Percentiles rank a stretch among this genome's conserved stretches.
These are phyloP conservation scores for Calonectria pseudoturangicola DNA, from an alignment of 2,329 filamentous ascomycete genomes.

Conservation along the genomic window DNA sequence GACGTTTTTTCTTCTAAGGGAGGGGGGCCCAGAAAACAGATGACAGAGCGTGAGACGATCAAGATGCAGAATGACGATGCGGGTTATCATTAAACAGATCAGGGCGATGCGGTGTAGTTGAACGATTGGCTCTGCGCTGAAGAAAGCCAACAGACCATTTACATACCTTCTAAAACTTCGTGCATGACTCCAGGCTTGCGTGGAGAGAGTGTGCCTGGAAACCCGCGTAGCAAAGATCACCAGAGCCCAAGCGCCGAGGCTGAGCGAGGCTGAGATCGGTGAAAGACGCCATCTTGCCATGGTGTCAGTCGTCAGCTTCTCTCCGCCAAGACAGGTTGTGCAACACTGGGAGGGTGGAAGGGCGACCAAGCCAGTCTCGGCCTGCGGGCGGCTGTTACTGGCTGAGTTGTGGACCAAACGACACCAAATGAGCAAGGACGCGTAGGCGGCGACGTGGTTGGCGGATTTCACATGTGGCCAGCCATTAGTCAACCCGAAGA, in stretches of 20 bases:
- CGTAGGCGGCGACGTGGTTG: background rate
- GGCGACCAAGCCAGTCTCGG: background rate
- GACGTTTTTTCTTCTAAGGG: no score
- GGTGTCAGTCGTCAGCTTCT: constrained; percentile 37
- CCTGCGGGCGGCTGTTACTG: background rate
- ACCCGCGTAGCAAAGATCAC: background rate
- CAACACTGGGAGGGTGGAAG: background rate
- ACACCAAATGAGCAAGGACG: background rate
- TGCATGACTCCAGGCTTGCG: background rate
- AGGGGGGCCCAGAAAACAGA: background rate
- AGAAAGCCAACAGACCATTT: background rate
- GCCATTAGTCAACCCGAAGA: background rate
- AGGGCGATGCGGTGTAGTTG: constrained; percentile 23
- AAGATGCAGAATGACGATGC: constrained; percentile 43
- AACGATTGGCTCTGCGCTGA: background rate
- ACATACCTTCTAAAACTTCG: background rate
- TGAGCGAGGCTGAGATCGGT: constrained; percentile 38
- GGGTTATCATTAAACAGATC: constrained; percentile 15
- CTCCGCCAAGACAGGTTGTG: background rate
- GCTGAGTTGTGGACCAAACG: background rate
- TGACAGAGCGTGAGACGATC: constrained; percentile 36
- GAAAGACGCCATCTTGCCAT: constrained; percentile 32
- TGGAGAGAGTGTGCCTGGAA: background rate
- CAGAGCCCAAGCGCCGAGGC: constrained; percentile 37
- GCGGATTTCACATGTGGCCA: background rate